Evolutionary conservation across 2,329 filamentous ascomycete species (phyloP).

Genomic region (Fusarium udum): DNA sequence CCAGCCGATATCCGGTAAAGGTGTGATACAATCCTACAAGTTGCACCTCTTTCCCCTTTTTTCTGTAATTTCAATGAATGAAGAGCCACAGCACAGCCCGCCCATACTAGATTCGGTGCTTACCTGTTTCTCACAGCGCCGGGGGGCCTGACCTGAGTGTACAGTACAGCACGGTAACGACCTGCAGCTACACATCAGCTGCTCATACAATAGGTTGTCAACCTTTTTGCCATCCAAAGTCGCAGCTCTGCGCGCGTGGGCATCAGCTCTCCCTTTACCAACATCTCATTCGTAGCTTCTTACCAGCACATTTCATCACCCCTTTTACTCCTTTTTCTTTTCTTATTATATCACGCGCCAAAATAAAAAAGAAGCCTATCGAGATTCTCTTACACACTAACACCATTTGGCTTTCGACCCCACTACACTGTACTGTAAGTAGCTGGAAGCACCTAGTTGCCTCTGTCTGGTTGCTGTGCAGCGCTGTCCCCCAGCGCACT

Average conservation of each 20-base stretch:
- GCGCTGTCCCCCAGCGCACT: slow-evolving; percentile 14
- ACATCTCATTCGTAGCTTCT: slow-evolving; percentile 13
- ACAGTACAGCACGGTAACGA: not conserved
- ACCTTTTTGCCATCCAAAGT: slow-evolving; percentile 16
- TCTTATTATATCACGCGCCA: slow-evolving; percentile 22
- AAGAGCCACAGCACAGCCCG: slow-evolving; percentile 1
- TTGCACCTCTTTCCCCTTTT: not conserved
- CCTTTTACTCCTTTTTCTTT: slow-evolving; percentile 11
- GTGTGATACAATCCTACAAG: slow-evolving; percentile 18
- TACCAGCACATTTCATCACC: slow-evolving; percentile 4
- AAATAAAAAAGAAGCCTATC: slow-evolving; percentile 5
- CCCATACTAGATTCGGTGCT: slow-evolving; percentile 15
- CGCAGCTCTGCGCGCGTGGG: slow-evolving; percentile 22
- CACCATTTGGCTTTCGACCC: slow-evolving; percentile 19
- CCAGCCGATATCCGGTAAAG: slow-evolving; percentile 29
- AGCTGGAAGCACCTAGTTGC: not conserved
- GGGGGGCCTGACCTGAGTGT: not conserved
- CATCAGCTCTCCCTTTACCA: slow-evolving; percentile 4
- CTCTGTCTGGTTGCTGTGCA: slow-evolving; percentile 22
- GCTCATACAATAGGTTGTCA: slow-evolving; percentile 1
- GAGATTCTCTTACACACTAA: slow-evolving; percentile 12
- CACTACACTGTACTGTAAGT: slow-evolving; percentile 28
- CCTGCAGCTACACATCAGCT: slow-evolving; percentile 28
- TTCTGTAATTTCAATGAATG: not conserved
- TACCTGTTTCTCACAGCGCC: slow-evolving; percentile 6